Base-by-base conservation (phyloP, 2,329 filamentous ascomycete genomes). In the Clonostachys byssicola region DNA sequence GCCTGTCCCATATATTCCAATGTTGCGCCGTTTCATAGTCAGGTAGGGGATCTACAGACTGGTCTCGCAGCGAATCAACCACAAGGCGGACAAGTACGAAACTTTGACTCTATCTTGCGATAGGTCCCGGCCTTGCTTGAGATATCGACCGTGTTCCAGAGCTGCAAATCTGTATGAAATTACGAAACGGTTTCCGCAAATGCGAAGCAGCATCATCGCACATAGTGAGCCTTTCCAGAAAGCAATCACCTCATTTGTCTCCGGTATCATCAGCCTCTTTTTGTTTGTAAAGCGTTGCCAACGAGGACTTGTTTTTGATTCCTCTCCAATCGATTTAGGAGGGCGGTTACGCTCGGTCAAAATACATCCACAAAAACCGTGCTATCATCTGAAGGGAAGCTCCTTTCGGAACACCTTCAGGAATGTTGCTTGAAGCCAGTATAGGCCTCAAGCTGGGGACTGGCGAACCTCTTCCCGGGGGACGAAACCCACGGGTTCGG, bases 331-430 rank as follows among this genome's bases (percentile, higher is more conserved):
- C 52, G 34, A 59, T 58, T 56, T 58, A 67, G 80, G 81, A 85
- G 83, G 86, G 86, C 83, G 68, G 73, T 71, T 62, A 61, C 73
- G 75, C 84, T 78, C 89, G 89, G 80, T 87, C 89, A 95, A 96
- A 96, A 82, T 70, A 92, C 89, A 85, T 95, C 89, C 78, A 76
- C 78, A 95, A 96, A 96, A 95, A 83, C 82, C 89, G 89, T 81
- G 73, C 74, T 80, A 43, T 80, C 78, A 61, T 83, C 80, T 78
- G 73, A 47, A 52, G 47, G 50, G 48, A 49, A 46, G 57, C 59
- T 60, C 80, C 76, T 67, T 40, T 20, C 56, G 56, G 55, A 57
- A 55, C 55, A 47, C 52, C 50, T 55, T 77, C 81, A 82, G 81
- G 56, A 70, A 59, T 51, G 62, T 55, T 58, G 58, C 52, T 39